Percentiles rank a stretch among this genome's conserved stretches.
Evolutionary conservation across 1,284 basidiomycete species (phyloP).

Genomic region (Uromyces viciae-fabae): DNA sequence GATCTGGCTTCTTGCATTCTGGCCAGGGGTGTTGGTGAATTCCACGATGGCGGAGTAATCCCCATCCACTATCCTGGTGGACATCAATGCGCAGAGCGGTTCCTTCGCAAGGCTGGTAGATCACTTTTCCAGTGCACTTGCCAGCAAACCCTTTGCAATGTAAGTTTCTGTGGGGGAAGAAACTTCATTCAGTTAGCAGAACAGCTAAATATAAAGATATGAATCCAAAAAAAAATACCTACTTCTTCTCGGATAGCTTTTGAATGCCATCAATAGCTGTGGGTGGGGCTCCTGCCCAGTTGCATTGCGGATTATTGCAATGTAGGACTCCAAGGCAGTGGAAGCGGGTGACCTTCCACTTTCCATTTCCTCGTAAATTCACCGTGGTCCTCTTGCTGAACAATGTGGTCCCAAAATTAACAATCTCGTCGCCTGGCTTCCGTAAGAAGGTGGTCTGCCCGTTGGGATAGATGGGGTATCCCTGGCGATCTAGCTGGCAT

Average conservation of each 20-base stretch:
- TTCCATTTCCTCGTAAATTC: not conserved
- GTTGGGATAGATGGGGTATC: slow-evolving; percentile 1
- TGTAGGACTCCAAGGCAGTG: not conserved
- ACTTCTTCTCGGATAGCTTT: too few relatives aligned
- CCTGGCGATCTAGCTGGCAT: not conserved
- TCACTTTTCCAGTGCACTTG: not conserved
- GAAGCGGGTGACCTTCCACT: not conserved
- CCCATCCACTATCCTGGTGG: not conserved
- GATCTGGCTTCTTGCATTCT: not conserved
- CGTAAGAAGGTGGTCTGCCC: not conserved
- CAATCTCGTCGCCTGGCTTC: not conserved
- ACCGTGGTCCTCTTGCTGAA: not conserved
- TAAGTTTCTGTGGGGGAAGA: not conserved
- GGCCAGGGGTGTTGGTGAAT: slow-evolving; percentile 6
- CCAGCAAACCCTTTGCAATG: not conserved
- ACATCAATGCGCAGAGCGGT: not conserved
- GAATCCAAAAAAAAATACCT: too few relatives aligned
- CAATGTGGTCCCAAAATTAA: not conserved
- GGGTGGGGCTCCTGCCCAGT: not conserved
- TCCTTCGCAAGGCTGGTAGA: not conserved
- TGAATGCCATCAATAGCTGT: not conserved
- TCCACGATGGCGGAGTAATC: not conserved
- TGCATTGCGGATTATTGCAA: not conserved
- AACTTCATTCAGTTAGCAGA: too few relatives aligned
- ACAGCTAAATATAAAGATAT: too few relatives aligned